A percentile compares a stretch with the other conserved stretches of the same genome.
Conservation (phyloP, 2,329 filamentous ascomycete species). For the Rosellinia necatrix region DNA sequence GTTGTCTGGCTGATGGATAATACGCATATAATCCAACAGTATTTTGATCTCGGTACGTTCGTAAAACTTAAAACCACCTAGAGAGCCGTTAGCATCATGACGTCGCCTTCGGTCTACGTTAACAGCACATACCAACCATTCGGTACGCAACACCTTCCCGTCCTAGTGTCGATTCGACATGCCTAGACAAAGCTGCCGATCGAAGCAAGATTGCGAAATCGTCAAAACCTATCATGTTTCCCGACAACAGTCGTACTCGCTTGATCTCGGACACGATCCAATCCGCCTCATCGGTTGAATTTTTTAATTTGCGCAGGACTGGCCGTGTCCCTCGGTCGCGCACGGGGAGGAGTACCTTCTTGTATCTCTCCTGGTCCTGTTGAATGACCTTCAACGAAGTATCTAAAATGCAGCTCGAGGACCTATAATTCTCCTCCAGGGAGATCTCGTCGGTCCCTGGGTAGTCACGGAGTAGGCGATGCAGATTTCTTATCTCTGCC, state of each 20-base stretch:
- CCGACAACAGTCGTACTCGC: slow-evolving; percentile 71
- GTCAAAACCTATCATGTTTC: slow-evolving; percentile 70
- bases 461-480: slow-evolving; percentile 76
- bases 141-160: slow-evolving; percentile 83
- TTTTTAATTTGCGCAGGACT: slow-evolving; percentile 76
- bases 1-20: slow-evolving; percentile 82
- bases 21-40: slow-evolving; percentile 83
- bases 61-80: slow-evolving; percentile 81
- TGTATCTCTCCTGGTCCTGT: slow-evolving; percentile 80
- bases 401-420: slow-evolving; percentile 80
- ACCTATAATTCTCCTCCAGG: slow-evolving; percentile 93
- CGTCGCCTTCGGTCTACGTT: not conserved
- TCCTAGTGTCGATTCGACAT: slow-evolving; percentile 83
- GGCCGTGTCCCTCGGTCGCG: slow-evolving; percentile 80
- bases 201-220: slow-evolving; percentile 89
- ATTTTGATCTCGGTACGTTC: slow-evolving; percentile 88
- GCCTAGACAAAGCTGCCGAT: slow-evolving; percentile 78
- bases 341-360: slow-evolving; percentile 79
- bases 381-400: slow-evolving; percentile 86
- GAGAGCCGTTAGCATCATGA: slow-evolving; percentile 19
- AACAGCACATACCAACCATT: slow-evolving; percentile 71
- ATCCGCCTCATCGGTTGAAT: slow-evolving; percentile 73
- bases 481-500: slow-evolving; percentile 87
- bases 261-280: slow-evolving; percentile 90
- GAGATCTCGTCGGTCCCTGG: slow-evolving; percentile 80